A percentile compares a stretch with the other conserved stretches of the same genome.
These are phyloP conservation scores for Barnettozyma sp. DNA, from an alignment of 805 yeast genomes.

Conservation along the genomic window DNA sequence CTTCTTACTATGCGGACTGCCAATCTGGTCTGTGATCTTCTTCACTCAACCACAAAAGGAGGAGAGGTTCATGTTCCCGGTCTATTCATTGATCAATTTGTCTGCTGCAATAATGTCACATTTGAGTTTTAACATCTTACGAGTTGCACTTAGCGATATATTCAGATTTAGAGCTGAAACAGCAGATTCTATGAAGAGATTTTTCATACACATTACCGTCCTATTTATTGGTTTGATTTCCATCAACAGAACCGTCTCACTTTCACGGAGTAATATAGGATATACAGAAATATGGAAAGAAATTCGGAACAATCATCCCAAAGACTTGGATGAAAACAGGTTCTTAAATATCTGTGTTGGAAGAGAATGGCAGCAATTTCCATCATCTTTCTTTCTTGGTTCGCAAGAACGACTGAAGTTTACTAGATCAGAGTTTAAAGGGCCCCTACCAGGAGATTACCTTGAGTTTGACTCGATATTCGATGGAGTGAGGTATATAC, in stretches of 20 bases:
- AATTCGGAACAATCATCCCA: slow-evolving; percentile 27
- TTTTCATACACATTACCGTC: not conserved
- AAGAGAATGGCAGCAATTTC: slow-evolving; percentile 91
- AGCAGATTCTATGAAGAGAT: not conserved
- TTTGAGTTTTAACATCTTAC: slow-evolving; percentile 15
- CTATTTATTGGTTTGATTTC: slow-evolving; percentile 27
- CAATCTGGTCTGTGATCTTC: slow-evolving; percentile 64
- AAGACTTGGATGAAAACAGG: not conserved
- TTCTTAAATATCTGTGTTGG: slow-evolving; percentile 61
- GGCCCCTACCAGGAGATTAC: slow-evolving; percentile 85
- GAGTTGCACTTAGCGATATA: too few relatives aligned
- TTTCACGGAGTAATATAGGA: slow-evolving; percentile 50
- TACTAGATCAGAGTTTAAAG: slow-evolving; percentile 73
- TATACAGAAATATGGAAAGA: slow-evolving; percentile 38
- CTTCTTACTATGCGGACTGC: slow-evolving; percentile 41
- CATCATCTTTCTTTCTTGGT: slow-evolving; percentile 78
- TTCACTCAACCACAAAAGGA: slow-evolving; percentile 83
- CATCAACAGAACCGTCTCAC: slow-evolving; percentile 48
- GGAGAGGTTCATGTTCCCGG: slow-evolving; percentile 83
- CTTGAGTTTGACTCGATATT: slow-evolving; percentile 34
- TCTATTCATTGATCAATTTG: slow-evolving; percentile 62
- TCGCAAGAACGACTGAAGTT: slow-evolving; percentile 57
- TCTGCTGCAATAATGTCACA: slow-evolving; percentile 49
- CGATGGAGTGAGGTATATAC: slow-evolving; percentile 39
- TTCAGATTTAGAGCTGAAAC: too few relatives aligned